These are phyloP conservation scores for Rhynchosporium graminicola DNA, from an alignment of 2,329 filamentous ascomycete genomes.

Conservation along the genomic window DNA sequence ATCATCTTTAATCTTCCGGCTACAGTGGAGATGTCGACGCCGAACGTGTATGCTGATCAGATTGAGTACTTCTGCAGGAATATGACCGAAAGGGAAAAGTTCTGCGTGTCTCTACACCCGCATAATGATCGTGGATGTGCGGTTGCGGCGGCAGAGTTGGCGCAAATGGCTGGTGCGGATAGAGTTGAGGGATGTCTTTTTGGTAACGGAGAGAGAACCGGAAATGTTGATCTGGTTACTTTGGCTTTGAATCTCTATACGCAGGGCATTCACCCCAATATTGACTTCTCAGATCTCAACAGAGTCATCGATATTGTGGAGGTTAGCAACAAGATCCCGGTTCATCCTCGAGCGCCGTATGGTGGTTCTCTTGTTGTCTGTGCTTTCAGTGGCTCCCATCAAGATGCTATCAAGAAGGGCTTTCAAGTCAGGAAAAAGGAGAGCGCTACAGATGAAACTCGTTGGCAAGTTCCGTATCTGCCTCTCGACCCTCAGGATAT, in stretches of 20 bases:
- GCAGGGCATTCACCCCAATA: constrained; percentile 78
- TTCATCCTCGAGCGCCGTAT: constrained; percentile 88
- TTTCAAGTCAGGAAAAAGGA: constrained; percentile 70
- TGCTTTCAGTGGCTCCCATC: constrained; percentile 88
- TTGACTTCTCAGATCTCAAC: constrained; percentile 91
- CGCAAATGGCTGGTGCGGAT: constrained; percentile 94
- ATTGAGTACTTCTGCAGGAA: constrained; percentile 93
- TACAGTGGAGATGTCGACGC: constrained; percentile 92
- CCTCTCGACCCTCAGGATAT: constrained; percentile 93
- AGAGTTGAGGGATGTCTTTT: constrained; percentile 93
- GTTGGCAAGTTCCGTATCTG: constrained; percentile 87
- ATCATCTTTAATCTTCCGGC: constrained; percentile 98
- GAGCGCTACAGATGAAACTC: constrained; percentile 60
- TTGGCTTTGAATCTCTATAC: constrained; percentile 93
- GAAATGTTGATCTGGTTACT: constrained; percentile 93
- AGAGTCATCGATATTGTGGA: constrained; percentile 87
- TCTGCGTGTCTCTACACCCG: constrained; percentile 86
- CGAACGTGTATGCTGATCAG: constrained; percentile 94
- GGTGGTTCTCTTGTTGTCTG: constrained; percentile 89
- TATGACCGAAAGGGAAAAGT: constrained; percentile 81
- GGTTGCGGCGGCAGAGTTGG: constrained; percentile 85
- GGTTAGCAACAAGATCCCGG: constrained; percentile 89
- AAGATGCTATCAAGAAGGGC: constrained; percentile 95
- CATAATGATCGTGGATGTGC: constrained; percentile 95
- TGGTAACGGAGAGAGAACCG: constrained; percentile 92